Conservation (phyloP, 2,329 filamentous ascomycete genomes). For the Ophiostoma sp. region DNA sequence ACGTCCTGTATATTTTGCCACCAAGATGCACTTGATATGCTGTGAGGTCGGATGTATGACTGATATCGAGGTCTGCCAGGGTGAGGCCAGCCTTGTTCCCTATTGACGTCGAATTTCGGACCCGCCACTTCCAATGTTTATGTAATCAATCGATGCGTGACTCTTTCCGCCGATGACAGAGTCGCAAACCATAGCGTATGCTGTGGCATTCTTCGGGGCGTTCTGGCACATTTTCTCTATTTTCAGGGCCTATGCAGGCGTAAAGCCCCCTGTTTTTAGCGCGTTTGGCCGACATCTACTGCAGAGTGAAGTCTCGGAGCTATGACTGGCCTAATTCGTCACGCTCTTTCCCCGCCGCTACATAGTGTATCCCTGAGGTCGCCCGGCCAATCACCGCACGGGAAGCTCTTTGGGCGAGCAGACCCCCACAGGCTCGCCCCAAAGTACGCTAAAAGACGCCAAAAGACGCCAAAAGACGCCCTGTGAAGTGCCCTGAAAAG, state of each 20-base stretch:
- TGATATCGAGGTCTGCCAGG: background rate
- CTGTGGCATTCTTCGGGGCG: background rate
- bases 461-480: background rate
- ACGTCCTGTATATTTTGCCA: background rate
- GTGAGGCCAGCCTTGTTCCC: background rate
- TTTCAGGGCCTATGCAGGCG: background rate
- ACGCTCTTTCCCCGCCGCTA: background rate
- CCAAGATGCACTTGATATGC: background rate
- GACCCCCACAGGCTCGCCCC: background rate
- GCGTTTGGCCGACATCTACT: background rate
- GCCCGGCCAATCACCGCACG: background rate
- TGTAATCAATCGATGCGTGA: background rate
- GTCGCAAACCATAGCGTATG: background rate
- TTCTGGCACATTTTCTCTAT: too few species aligned
- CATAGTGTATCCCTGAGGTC: background rate
- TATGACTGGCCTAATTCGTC: background rate
- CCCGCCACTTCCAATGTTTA: background rate
- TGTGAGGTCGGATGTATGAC: background rate
- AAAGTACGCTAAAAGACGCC: background rate
- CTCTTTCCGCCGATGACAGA: background rate
- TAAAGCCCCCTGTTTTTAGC: background rate
- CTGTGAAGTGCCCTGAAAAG: background rate
- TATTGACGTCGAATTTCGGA: background rate
- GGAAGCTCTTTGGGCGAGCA: background rate
- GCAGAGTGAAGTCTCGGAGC: background rate